Conservation (phyloP, 2,329 filamentous ascomycete genomes). For the Triangularia verruculosa region DNA sequence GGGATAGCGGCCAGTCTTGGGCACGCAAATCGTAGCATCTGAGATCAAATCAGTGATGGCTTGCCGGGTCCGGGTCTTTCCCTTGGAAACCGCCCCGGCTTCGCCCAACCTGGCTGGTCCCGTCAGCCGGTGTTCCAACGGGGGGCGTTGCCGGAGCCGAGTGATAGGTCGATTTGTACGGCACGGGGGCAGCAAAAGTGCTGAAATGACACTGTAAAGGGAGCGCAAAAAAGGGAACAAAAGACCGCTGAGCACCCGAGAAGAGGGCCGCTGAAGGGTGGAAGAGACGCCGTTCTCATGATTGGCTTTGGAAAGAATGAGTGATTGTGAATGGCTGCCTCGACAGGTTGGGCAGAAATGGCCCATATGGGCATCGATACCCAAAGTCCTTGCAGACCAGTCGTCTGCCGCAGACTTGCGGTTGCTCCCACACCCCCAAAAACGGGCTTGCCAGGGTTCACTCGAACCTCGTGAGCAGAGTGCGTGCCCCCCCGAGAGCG, state of each 20-base stretch:
- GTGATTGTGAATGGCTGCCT: constrained; percentile 31
- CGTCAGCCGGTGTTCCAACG: constrained; percentile 11
- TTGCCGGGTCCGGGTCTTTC: constrained; percentile 20
- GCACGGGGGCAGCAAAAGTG: background rate
- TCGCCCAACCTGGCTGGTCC: background rate
- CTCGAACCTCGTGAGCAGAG: constrained; percentile 24
- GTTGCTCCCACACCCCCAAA: constrained; percentile 25
- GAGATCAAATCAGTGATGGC: constrained; percentile 31
- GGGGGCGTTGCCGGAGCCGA: constrained; percentile 8
- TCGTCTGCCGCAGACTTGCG: constrained; percentile 22
- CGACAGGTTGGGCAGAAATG: constrained; percentile 34
- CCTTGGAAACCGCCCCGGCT: constrained; percentile 10
- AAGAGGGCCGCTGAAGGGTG: constrained; percentile 12
- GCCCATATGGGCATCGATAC: constrained; percentile 31
- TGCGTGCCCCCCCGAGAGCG: constrained; percentile 11
- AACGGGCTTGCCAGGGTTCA: constrained; percentile 20
- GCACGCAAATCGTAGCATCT: constrained; percentile 24
- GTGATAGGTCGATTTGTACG: background rate
- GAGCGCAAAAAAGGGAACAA: constrained; percentile 7
- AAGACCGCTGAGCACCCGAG: constrained; percentile 14
- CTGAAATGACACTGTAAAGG: background rate
- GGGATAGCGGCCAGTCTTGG: constrained; percentile 5
- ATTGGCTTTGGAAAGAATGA: constrained; percentile 30
- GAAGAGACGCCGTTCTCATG: constrained; percentile 14
- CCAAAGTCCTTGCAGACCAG: constrained; percentile 30